phyloP scores from a whole-genome alignment of 805 yeast genomes.

The Lachancea waltii region DNA sequence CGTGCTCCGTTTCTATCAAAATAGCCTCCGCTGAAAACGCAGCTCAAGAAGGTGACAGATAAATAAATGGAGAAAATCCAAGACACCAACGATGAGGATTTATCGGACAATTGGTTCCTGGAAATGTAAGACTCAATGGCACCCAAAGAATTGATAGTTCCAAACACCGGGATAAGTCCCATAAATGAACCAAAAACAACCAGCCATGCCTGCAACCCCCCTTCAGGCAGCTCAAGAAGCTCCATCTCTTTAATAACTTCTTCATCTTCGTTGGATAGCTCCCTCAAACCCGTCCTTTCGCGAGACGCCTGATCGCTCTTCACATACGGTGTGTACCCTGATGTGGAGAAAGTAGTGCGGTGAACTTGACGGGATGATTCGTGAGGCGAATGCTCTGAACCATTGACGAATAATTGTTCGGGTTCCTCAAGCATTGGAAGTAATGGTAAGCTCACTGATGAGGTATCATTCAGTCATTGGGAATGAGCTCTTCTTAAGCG shows the following conservation, averaged over 20 bases:
- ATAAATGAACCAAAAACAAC: conserved; percentile 56
- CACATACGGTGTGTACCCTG: no score
- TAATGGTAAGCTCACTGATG: no score
- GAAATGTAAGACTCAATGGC: conserved; percentile 59
- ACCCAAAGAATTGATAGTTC: conserved; percentile 56
- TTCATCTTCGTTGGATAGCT: no score
- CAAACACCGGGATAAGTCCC: conserved; percentile 54
- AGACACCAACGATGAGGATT: conserved; percentile 45
- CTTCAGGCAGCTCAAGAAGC: conserved; percentile 40
- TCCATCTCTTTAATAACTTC: conserved; percentile 3
- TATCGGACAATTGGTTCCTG: conserved; percentile 44
- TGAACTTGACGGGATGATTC: no score
- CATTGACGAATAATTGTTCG: no score
- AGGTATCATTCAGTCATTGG: no score
- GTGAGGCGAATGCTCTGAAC: no score
- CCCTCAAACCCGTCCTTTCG: no score
- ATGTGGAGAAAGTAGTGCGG: no score
- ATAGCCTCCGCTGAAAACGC: conserved; percentile 49
- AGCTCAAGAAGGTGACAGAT: conserved; percentile 44
- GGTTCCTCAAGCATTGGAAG: no score
- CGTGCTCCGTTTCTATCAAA: conserved; percentile 58
- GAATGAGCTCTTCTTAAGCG: no score
- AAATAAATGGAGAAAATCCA: conserved; percentile 65
- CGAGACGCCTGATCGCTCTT: no score
- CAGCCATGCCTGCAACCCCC: conserved; percentile 51